Evolutionary conservation across 176 grass and related monocot species (phyloP), one percentile per base, ranked within the genome.

Genomic region (Neostapfia colusana): DNA sequence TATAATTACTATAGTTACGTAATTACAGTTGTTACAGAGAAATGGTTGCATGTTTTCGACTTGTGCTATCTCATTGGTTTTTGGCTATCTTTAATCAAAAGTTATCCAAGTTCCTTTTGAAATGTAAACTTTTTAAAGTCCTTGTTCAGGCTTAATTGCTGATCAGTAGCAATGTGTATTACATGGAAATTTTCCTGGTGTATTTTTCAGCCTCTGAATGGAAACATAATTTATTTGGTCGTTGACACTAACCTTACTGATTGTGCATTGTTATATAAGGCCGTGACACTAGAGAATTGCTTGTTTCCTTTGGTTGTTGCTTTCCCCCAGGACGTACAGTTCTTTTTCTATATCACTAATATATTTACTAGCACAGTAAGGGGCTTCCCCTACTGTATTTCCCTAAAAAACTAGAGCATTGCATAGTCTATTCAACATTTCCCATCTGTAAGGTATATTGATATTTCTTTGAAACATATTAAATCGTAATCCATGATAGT

Each of bases 391-490:
- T 45, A 45, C 1, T 45, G 43, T 3, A 45, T 45, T 45, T 45
- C 11, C 11, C 43, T 45, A 45, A 45, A 45, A 45, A 41, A 13
- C 43, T 14, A 14, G 43, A 45, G 43, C 3, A 14, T 45, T 45
- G 43, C 43, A 45, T 45, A 45, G 24, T 31, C 31, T 31, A 31
- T 56, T 67, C 8, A 49, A 11, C 0, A 7, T 85, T 67, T 79
- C 10, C 5, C 39, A 7, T 23, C 28, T 66, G 15, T 40, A 60
- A 80, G 63, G 13, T 68, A 1, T 48, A 49, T 56, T 58, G 60
- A 41, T 80, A 42, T 59, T 85, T 60, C 34, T 16, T 80, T 72
- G 34, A 60, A 81, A 31, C 42, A 53, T 50, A 16, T 61, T n/a
- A n/a, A n/a, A 24, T 44, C 10, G 56, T 37, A 10, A 57, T 57